These are phyloP conservation scores for Candida frijolesensis DNA, from an alignment of 1,139 yeast species.

Conservation along the genomic window DNA sequence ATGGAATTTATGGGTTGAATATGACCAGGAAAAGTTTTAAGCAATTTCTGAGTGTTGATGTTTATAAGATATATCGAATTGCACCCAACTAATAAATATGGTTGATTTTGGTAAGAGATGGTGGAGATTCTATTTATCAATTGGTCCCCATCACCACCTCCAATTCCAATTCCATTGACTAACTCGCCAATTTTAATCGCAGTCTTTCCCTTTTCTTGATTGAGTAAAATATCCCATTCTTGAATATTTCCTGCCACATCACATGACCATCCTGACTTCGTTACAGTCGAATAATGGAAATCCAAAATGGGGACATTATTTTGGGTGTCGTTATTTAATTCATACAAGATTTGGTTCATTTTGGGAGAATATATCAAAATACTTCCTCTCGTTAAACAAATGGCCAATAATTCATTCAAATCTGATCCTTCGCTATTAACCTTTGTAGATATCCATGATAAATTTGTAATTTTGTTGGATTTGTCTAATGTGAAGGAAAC, in stretches of 20 bases:
- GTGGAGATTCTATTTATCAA: slow-evolving; percentile 36
- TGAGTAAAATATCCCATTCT: slow-evolving; percentile 57
- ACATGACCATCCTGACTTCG: slow-evolving; percentile 59
- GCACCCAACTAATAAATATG: slow-evolving; percentile 62
- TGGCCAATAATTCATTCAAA: slow-evolving; percentile 45
- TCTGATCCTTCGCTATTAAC: slow-evolving; percentile 18
- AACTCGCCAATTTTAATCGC: slow-evolving; percentile 39
- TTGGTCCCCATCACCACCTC: slow-evolving; percentile 11
- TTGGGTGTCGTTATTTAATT: slow-evolving; percentile 48
- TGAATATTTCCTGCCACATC: slow-evolving; percentile 63
- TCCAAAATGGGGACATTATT: slow-evolving; percentile 53
- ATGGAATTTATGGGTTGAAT: slow-evolving; percentile 62
- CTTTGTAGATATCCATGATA: slow-evolving; percentile 56
- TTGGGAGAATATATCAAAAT: slow-evolving; percentile 70
- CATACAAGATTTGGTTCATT: slow-evolving; percentile 55
- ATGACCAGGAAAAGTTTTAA: slow-evolving; percentile 69
- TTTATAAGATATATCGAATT: slow-evolving; percentile 61
- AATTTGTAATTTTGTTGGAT: slow-evolving; percentile 49
- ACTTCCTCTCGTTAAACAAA: slow-evolving; percentile 70
- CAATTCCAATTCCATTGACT: slow-evolving; percentile 30
- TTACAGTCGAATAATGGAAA: slow-evolving; percentile 45
- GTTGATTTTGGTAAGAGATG: slow-evolving; percentile 35
- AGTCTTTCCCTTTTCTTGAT: too few species aligned
- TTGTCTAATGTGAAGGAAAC: slow-evolving; percentile 56
- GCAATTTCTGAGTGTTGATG: slow-evolving; percentile 33